Conservation (phyloP, 2,329 filamentous ascomycete species). For the Teratosphaeria epicoccoides region DNA sequence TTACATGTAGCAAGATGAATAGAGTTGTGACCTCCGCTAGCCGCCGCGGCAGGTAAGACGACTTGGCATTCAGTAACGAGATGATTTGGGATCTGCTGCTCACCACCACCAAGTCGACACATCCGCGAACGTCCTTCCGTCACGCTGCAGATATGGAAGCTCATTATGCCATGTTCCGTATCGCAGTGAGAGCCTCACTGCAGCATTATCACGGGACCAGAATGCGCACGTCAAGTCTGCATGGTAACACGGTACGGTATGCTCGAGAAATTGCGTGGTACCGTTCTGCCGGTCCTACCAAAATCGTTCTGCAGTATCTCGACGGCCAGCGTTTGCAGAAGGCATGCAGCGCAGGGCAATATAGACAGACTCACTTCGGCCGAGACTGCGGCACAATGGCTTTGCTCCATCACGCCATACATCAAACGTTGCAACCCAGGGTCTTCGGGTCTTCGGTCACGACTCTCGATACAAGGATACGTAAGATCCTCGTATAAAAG, state of each 20-base stretch:
- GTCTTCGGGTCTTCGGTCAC: not conserved
- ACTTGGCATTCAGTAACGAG: no score
- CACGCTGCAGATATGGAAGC: no score
- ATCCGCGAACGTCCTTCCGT: no score
- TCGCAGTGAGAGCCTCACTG: no score
- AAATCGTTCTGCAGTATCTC: not conserved
- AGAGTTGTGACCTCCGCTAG: not conserved
- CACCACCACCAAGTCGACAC: no score
- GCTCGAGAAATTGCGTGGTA: no score
- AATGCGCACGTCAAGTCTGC: no score
- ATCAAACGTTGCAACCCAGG: not conserved
- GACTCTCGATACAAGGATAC: not conserved
- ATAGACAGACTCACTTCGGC: not conserved
- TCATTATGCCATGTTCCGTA: no score
- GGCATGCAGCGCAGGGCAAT: not conserved
- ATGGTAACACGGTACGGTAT: not conserved
- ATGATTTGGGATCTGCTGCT: no score
- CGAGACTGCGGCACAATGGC: not conserved
- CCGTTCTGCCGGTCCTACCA: not conserved
- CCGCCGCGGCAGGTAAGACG: no score
- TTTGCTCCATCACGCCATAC: not conserved
- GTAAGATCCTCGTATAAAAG: not conserved
- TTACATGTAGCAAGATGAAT: no score
- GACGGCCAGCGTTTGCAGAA: not conserved
- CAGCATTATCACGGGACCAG: no score